Base-by-base conservation (phyloP, 805 yeast species). In the Wickerhamomyces silvicola region DNA sequence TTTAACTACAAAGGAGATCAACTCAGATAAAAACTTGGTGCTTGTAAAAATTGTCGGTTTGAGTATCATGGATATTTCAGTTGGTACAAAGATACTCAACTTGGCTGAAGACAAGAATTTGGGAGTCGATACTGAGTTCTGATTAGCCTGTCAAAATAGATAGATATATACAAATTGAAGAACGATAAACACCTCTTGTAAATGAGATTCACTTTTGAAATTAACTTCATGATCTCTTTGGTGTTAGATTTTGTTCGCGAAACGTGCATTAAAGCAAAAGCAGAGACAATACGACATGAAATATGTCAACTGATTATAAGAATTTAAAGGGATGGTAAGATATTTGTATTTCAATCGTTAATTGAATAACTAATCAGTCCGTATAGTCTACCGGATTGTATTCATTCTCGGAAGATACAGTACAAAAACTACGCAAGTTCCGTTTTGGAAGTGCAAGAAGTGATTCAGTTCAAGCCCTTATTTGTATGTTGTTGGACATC, bases 401-500 rank as follows among this genome's bases (percentile, higher is more conserved):
- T 54, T 56, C 77, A 0, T 69, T 84, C 41, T 62, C 81, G 9
- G 66, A 75, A 6, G 81, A 72, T 27, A 80, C 94, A 0, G 62
- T 70, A 29, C 56, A 71, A 8, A 64, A 55, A 11, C 70, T 85
- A 24, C 75, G 74, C 41, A 84, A 81, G 58, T 86, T 86, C 56
- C 72, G 94, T 36, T 73, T 79, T 39, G 62, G 76, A 11, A 80
- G 86, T 39, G 78, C 85, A 10, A 66, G 94, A 52, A 67, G 79
- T 5, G 66, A 67, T 20, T 50, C 58, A 3, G 62, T 81, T 49
- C 78, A 81, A 56, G 84, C 85, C 1, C 57, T 77, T 31, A 64
- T 81, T 15, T 77, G 74, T 68, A 57, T 33, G 75, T 63, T 28
- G 24, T 24, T 30, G 19, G 18, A 22, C 22, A 17, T 14, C 15